Conservation (phyloP, 2,329 filamentous ascomycete genomes). For the Phialemoniopsis sp. region DNA sequence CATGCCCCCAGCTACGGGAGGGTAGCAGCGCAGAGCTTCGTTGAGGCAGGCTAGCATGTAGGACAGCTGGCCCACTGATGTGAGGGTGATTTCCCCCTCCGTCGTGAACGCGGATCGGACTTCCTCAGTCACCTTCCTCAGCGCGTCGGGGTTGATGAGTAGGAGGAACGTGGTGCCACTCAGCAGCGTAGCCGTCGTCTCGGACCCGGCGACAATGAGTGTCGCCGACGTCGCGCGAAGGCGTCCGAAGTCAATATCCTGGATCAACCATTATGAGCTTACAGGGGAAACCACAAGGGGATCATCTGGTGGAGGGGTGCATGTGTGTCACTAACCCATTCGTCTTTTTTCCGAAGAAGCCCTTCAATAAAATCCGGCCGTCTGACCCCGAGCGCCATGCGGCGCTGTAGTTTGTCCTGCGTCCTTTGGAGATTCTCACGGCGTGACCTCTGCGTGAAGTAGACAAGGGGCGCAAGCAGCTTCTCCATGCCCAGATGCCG, state of each 20-base stretch:
- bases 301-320: too few relatives aligned
- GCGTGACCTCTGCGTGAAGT: background rate
- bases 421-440: background rate
- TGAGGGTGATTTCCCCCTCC: conserved; percentile 30
- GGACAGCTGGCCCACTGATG: conserved; percentile 15
- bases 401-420: conserved; percentile 4
- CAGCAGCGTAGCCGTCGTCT: conserved; percentile 11
- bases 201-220: conserved; percentile 9
- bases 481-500: too few relatives aligned
- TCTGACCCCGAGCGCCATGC: conserved; percentile 10
- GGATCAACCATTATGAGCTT: too few relatives aligned
- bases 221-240: background rate
- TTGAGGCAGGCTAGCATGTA: conserved; percentile 31
- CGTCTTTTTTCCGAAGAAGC: background rate
- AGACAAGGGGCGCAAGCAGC: too few relatives aligned
- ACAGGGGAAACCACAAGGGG: too few relatives aligned
- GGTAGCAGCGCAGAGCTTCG: conserved; percentile 32
- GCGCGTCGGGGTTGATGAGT: conserved; percentile 17
- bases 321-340: background rate
- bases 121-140: conserved; percentile 26
- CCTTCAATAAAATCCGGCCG: conserved; percentile 8
- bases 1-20: conserved; percentile 9
- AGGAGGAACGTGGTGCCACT: conserved; percentile 17
- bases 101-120: conserved; percentile 25
- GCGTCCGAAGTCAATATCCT: background rate